Percentiles rank a stretch among this genome's conserved stretches.
Conservation (phyloP, 2,329 filamentous ascomycete species). For the Neofusicoccum kwambonambiense region DNA sequence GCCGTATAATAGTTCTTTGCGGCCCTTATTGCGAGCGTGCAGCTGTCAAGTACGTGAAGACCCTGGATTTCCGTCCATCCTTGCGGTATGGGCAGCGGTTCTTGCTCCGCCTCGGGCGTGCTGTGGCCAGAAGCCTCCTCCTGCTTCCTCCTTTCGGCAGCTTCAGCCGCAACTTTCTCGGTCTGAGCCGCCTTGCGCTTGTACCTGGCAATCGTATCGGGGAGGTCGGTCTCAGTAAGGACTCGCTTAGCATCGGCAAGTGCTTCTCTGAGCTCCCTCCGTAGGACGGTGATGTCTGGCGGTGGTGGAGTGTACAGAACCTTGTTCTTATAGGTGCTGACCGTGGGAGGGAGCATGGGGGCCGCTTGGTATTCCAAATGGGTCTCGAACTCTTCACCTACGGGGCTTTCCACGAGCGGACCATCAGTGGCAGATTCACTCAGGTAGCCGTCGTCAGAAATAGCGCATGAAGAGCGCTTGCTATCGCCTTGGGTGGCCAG, state of each 20-base stretch:
- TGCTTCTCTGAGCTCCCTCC: constrained; percentile 64
- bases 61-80: constrained; percentile 87
- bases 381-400: constrained; percentile 45
- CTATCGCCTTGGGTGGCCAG: neutral
- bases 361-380: constrained; percentile 60
- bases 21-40: constrained; percentile 91
- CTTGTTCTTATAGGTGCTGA: constrained; percentile 89
- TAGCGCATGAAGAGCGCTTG: constrained; percentile 6
- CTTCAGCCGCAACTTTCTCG: constrained; percentile 5
- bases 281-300: constrained; percentile 77
- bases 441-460: constrained; percentile 26
- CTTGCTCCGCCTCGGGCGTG: constrained; percentile 33
- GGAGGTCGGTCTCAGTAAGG: constrained; percentile 58
- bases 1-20: constrained; percentile 96
- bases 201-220: constrained; percentile 24
- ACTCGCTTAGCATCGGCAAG: constrained; percentile 69
- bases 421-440: constrained; percentile 20
- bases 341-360: constrained; percentile 90
- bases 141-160: constrained; percentile 42
- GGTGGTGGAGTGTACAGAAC: constrained; percentile 79
- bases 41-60: constrained; percentile 85
- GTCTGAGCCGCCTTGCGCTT: constrained; percentile 17
- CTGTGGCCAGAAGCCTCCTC: constrained; percentile 6
- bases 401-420: constrained; percentile 53
- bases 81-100: constrained; percentile 34